Base-by-base conservation (phyloP, 202 grass and related monocot genomes). In the Cymbopogon flexuosus region DNA sequence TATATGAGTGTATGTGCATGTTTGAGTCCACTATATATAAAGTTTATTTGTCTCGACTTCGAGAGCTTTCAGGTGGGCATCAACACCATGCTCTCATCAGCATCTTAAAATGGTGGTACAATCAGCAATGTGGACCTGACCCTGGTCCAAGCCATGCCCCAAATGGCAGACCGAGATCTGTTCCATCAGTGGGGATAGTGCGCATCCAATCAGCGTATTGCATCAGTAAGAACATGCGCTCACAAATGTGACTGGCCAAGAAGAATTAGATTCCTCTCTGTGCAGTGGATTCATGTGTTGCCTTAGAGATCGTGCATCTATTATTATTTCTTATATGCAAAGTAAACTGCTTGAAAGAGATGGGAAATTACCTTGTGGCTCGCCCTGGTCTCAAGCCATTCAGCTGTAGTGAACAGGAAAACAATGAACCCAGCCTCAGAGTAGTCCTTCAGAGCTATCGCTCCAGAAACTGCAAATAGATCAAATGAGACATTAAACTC, bases 361-460 rank as follows among this genome's bases (percentile, higher is more conserved):
- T 30, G 31, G 23, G 79, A 22, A 65, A 5, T n/a, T n/a, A 95
- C 96, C 96, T 99, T 91, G 49, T 72, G 89, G 81, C 96, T 93
- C 0, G 96, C 92, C 84, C 84, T 83, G 77, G 88, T 91, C 68
- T 99, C 93, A 52, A 99, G 85, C 96, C 96, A 99, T 84, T 96
- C 89, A 43, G 96, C 96, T 75, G 85, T 90, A 42, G 87, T 88
- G 79, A 99, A 99, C 58, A 99, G 89, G 72, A 99, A 93, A 41
- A 99, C 87, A 31, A 99, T 99, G 81, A 91, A 90, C 29, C 87
- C 93, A 31, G 96, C 96, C 78, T 99, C 96, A 16, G 90, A 79
- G 47, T 93, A 96, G 78, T 99, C 96, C 65, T 84, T 72, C 5
- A 96, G 83, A 43, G 89, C 96, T 77, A 99, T 74, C 23, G 96